Conservation (phyloP, 768 basidiomycete species). For the Russula sp. region DNA sequence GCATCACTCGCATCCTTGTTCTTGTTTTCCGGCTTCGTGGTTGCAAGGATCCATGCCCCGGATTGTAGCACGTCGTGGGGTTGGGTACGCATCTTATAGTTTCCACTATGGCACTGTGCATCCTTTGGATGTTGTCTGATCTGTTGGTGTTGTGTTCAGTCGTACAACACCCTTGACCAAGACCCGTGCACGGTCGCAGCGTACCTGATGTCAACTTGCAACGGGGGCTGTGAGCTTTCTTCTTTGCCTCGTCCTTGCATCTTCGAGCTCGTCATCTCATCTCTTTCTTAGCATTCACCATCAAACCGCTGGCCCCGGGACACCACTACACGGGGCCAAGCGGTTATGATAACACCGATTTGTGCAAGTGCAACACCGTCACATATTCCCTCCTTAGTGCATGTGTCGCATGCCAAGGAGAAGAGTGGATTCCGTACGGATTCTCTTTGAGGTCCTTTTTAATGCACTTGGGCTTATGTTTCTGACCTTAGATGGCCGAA, state of each 20-base stretch:
- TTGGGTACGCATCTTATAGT: no score
- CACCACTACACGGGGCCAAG: neutral
- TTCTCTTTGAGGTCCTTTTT: neutral
- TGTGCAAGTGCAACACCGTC: slow-evolving; percentile 12
- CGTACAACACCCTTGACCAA: slow-evolving; percentile 4
- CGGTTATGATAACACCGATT: neutral
- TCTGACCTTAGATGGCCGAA: neutral
- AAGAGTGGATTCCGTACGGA: slow-evolving; percentile 4
- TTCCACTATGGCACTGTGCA: no score
- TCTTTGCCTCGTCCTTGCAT: neutral
- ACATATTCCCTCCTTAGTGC: slow-evolving; percentile 9
- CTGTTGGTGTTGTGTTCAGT: neutral
- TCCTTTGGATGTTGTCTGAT: neutral
- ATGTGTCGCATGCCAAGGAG: slow-evolving; percentile 7
- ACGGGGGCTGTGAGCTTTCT: slow-evolving; percentile 3
- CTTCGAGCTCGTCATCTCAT: neutral
- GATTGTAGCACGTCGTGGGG: no score
- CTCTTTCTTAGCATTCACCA: neutral
- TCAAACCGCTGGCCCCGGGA: neutral
- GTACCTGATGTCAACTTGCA: neutral
- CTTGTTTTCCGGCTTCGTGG: no score
- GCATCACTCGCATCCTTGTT: no score
- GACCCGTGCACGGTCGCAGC: slow-evolving; percentile 5
- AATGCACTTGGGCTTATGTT: neutral
- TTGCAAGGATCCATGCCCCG: no score